phyloP scores from a whole-genome alignment of 1,139 yeast species.

The Arxiozyma bovina region DNA sequence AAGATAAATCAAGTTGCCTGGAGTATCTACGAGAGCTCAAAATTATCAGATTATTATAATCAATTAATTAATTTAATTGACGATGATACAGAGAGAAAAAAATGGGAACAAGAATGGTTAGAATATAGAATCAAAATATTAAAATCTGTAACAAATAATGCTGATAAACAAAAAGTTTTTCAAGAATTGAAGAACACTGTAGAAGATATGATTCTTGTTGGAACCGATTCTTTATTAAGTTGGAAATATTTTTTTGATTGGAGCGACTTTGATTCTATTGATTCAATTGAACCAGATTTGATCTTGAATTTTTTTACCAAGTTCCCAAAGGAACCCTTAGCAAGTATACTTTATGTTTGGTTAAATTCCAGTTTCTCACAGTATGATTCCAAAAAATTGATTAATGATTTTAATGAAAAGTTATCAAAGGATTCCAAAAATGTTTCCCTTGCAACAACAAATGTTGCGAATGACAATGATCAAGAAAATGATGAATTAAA shows the following conservation, averaged over 20 bases:
- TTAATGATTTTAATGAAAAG: slow-evolving; percentile 8
- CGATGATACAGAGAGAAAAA: slow-evolving; percentile 54
- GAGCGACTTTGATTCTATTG: slow-evolving; percentile 48
- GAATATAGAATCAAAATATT: slow-evolving; percentile 50
- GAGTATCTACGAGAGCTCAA: slow-evolving; percentile 42
- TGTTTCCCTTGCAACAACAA: slow-evolving; percentile 4
- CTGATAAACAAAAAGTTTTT: slow-evolving; percentile 37
- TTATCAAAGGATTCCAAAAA: slow-evolving; percentile 17
- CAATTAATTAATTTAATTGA: slow-evolving; percentile 50
- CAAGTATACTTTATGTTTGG: slow-evolving; percentile 52
- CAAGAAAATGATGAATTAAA: slow-evolving; percentile 24
- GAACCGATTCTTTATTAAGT: slow-evolving; percentile 51
- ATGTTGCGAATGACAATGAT: slow-evolving; percentile 20
- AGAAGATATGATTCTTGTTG: slow-evolving; percentile 65
- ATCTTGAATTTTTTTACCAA: slow-evolving; percentile 43
- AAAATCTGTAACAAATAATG: slow-evolving; percentile 35
- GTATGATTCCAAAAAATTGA: slow-evolving; percentile 27
- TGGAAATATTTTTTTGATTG: slow-evolving; percentile 78
- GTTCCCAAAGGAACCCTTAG: slow-evolving; percentile 58
- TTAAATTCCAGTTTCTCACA: slow-evolving; percentile 56
- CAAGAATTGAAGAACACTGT: slow-evolving; percentile 47
- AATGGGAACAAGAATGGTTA: slow-evolving; percentile 51
- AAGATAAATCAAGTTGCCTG: slow-evolving; percentile 41
- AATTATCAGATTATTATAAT: slow-evolving; percentile 46
- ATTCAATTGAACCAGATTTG: slow-evolving; percentile 41